These are phyloP conservation scores for Inga oerstediana DNA, from an alignment of 306 rosid genomes.

Conservation along the genomic window DNA sequence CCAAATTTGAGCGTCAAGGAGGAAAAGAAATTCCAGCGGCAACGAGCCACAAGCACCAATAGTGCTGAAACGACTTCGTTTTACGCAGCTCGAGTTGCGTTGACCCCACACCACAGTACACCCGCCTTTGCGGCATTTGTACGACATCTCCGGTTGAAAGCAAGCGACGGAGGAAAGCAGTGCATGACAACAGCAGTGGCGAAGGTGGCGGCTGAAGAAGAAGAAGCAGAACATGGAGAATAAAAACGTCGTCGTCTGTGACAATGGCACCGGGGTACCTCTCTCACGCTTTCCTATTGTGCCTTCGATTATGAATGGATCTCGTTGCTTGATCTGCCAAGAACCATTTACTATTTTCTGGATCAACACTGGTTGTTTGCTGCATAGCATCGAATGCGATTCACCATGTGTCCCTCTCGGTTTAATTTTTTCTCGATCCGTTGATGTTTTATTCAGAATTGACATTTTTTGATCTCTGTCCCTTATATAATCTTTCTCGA, in stretches of 20 bases:
- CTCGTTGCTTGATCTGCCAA: constrained; percentile 13
- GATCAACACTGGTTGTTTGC: background rate
- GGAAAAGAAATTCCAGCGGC: too few relatives aligned
- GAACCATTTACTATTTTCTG: background rate
- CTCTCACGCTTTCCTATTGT: background rate
- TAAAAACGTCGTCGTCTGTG: constrained; percentile 89
- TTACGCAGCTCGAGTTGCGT: background rate
- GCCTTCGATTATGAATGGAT: background rate
- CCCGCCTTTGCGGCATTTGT: constrained; percentile 27
- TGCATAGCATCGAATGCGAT: background rate
- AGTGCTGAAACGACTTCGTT: background rate
- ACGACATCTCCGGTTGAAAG: constrained; percentile 37
- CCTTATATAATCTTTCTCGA: background rate
- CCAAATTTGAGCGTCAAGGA: too few relatives aligned
- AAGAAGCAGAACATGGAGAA: constrained; percentile 62
- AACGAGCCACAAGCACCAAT: background rate
- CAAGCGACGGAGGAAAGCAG: constrained; percentile 8
- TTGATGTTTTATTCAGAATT: background rate
- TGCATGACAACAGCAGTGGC: constrained; percentile 1
- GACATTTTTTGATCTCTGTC: background rate
- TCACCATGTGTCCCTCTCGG: background rate
- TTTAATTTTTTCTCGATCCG: background rate
- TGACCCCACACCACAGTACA: background rate
- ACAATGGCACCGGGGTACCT: constrained; percentile 94
- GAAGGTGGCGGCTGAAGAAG: background rate